A percentile compares a stretch with the other conserved stretches of the same genome.
Conservation (phyloP, 1,284 basidiomycete genomes). For the Cryptococcus sp. region DNA sequence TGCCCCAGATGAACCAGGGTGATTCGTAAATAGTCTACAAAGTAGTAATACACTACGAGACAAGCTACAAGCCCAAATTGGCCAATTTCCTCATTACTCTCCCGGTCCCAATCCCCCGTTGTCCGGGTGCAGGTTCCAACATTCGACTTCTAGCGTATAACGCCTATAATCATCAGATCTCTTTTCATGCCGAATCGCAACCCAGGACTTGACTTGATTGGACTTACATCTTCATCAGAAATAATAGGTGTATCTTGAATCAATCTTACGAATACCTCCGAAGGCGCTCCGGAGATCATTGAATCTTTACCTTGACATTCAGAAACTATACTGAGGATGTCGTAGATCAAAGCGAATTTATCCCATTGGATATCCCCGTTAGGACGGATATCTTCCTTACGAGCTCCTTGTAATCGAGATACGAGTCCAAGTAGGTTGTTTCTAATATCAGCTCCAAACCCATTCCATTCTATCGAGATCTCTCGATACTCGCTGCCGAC, state of each 20-base stretch:
- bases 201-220: background rate
- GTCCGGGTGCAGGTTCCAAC: background rate
- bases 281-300: slow-evolving; percentile 18
- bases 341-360: slow-evolving; percentile 39
- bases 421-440: slow-evolving; percentile 29
- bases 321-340: slow-evolving; percentile 33
- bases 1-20: too few relatives aligned
- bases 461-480: background rate
- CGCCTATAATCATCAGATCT: background rate
- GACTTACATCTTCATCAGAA: slow-evolving; percentile 39
- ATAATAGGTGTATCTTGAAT: slow-evolving; percentile 38
- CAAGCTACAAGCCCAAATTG: background rate
- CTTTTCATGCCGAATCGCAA: background rate
- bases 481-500: background rate
- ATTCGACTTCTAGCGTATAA: background rate
- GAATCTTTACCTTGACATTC: slow-evolving; percentile 36
- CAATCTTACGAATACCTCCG: slow-evolving; percentile 21
- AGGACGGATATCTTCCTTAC: slow-evolving; percentile 30
- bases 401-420: slow-evolving; percentile 30
- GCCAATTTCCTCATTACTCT: background rate
- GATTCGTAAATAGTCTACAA: too few relatives aligned
- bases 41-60: too few relatives aligned
- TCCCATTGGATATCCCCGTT: slow-evolving; percentile 38
- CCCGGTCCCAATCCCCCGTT: background rate
- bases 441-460: background rate